Conservation (phyloP, 139 green algal genomes). For the Coccomyxa sp. region DNA sequence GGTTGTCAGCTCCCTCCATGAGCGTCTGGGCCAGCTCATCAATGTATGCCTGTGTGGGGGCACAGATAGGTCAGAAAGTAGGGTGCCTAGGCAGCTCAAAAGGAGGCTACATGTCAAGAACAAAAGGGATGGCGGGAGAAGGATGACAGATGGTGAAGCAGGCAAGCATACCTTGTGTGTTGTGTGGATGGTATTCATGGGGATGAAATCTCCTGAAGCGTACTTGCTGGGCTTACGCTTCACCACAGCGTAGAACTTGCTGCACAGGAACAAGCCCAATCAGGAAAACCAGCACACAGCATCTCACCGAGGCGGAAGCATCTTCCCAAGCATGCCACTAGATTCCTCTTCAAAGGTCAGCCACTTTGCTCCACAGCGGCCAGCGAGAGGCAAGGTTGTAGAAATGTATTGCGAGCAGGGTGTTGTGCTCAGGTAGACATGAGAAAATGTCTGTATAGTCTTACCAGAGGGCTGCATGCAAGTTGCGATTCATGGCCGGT, state of each 20-base stretch:
- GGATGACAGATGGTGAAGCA: background rate
- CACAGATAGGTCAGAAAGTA: background rate
- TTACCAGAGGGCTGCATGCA: too few species aligned
- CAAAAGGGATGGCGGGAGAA: background rate
- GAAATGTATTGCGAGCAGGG: background rate
- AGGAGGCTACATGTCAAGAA: background rate
- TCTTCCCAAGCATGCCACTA: background rate
- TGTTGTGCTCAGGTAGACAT: background rate
- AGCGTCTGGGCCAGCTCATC: background rate
- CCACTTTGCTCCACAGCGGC: background rate
- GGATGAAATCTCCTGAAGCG: background rate
- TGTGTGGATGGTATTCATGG: background rate
- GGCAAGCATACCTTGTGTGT: background rate
- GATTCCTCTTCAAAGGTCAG: background rate
- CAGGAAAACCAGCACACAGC: background rate
- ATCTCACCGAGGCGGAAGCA: too few species aligned
- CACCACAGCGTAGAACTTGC: background rate
- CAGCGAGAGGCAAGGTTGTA: background rate
- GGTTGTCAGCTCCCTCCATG: background rate
- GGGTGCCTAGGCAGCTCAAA: background rate
- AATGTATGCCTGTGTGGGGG: background rate
- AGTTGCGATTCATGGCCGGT: background rate
- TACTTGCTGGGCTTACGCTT: background rate
- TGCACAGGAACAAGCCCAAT: background rate
- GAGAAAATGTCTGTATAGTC: background rate